Evolutionary conservation across 345 rosid genomes (phyloP).

Genomic region (Eucalyptus cloeziana): DNA sequence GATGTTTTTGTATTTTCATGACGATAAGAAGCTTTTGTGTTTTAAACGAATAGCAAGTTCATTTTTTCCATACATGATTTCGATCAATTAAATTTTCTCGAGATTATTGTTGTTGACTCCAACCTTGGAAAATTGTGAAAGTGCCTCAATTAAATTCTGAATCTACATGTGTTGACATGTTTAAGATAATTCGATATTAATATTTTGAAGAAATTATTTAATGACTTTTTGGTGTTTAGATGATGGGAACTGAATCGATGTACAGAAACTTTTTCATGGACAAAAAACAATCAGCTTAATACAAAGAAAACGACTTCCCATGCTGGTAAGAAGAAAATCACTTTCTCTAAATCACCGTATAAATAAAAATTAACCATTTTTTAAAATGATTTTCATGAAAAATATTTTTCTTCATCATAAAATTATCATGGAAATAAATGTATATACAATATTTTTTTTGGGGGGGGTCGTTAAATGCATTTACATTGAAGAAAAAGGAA

Average conservation of each 20-base stretch:
- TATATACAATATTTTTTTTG: too few relatives aligned
- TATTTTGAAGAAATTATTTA: fast-evolving
- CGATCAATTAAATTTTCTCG: fast-evolving
- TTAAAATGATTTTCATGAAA: fast-evolving
- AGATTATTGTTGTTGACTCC: not conserved
- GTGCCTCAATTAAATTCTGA: not conserved
- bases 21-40: fast-evolving
- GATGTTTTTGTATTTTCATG: not conserved
- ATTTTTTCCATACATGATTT: fast-evolving
- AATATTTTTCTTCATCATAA: too few relatives aligned
- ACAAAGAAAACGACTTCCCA: fast-evolving
- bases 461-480: too few relatives aligned
- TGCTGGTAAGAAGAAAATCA: fast-evolving
- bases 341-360: too few relatives aligned
- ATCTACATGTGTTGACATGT: not conserved
- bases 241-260: fast-evolving
- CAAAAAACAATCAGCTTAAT: fast-evolving
- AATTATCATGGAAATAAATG: too few relatives aligned
- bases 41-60: fast-evolving
- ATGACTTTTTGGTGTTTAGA: too few relatives aligned
- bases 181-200: not conserved
- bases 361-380: too few relatives aligned
- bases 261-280: fast-evolving
- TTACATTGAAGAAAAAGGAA: not conserved
- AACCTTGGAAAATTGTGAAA: not conserved